phyloP scores from a whole-genome alignment of 495 filamentous ascomycete species.

The Aspergillus steynii region DNA sequence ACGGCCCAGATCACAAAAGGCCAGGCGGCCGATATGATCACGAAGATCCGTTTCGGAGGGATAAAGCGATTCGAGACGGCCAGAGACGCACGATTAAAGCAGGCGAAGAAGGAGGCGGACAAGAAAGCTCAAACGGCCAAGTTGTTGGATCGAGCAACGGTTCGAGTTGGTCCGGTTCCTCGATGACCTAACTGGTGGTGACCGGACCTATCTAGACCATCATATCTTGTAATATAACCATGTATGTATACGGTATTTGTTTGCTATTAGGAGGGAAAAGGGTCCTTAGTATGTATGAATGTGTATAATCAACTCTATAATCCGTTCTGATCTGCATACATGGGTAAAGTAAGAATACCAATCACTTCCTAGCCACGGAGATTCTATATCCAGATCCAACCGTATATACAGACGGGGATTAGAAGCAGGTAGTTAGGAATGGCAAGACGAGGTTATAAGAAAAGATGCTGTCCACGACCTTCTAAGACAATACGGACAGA shows the following conservation, averaged over 20 bases:
- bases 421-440: constrained; percentile 7
- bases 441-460: neutral
- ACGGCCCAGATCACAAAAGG: constrained; percentile 68
- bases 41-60: constrained; percentile 82
- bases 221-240: too few species aligned
- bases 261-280: neutral
- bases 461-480: neutral
- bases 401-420: constrained; percentile 22
- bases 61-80: constrained; percentile 64
- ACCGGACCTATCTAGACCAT: too few species aligned
- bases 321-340: constrained; percentile 13
- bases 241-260: too few species aligned
- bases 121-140: constrained; percentile 33
- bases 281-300: neutral
- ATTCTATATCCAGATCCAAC: constrained; percentile 28
- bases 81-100: constrained; percentile 33
- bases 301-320: constrained; percentile 18
- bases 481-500: neutral
- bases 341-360: neutral
- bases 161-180: constrained; percentile 66
- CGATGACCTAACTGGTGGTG: neutral
- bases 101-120: constrained; percentile 39
- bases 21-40: constrained; percentile 87
- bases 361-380: constrained; percentile 5
- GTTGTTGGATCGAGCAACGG: constrained; percentile 43